These are phyloP conservation scores for Naganishia kalamii DNA, from an alignment of 768 basidiomycete genomes.

Conservation along the genomic window DNA sequence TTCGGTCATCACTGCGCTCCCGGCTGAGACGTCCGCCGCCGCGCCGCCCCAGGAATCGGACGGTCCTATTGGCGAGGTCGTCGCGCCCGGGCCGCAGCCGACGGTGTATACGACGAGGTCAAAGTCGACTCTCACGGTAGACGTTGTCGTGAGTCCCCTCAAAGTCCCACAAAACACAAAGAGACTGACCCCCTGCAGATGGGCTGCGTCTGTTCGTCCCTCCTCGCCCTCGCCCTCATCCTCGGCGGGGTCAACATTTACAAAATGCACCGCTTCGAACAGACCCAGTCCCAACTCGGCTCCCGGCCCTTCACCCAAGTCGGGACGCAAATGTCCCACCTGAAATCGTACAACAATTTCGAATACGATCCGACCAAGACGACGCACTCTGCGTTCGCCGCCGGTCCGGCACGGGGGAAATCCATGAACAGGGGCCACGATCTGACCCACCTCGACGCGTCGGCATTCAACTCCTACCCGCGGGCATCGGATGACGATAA, in stretches of 20 bases:
- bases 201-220: not conserved
- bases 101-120: not conserved
- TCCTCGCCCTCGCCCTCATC: not conserved
- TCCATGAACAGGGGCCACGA: not conserved
- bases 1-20: not conserved
- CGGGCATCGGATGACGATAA: not conserved
- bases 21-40: not conserved
- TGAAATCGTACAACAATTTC: slow-evolving; percentile 14
- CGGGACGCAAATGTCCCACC: slow-evolving; percentile 4
- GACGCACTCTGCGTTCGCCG: not conserved
- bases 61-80: not conserved
- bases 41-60: not conserved
- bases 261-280: not conserved
- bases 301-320: not conserved
- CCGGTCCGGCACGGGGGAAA: not conserved
- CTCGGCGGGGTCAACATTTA: not conserved
- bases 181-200: not conserved
- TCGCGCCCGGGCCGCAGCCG: not conserved
- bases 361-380: slow-evolving; percentile 3
- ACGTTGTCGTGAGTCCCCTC: not conserved
- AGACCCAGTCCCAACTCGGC: not conserved
- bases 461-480: slow-evolving; percentile 11
- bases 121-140: not conserved
- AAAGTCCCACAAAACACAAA: not conserved
- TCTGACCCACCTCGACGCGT: slow-evolving; percentile 4